These are phyloP conservation scores for Marchantia polymorpha DNA, from an alignment of 225 moss, liverwort and hornwort genomes.

Conservation along the genomic window DNA sequence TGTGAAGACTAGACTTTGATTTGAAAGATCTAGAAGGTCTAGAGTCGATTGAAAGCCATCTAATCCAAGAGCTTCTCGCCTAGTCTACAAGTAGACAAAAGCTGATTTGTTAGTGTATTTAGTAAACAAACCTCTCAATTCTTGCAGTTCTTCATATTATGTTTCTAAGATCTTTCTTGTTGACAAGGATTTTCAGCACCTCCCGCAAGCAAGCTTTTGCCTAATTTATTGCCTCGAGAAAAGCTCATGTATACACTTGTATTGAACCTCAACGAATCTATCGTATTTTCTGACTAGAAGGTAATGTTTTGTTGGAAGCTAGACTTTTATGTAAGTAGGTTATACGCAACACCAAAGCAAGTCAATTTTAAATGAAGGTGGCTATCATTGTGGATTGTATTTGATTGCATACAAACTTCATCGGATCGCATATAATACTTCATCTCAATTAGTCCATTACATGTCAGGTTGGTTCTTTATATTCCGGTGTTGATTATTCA, in stretches of 20 bases:
- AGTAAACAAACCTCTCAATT: too few species aligned
- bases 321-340: too few species aligned
- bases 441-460: not conserved
- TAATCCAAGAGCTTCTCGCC: not conserved
- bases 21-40: not conserved
- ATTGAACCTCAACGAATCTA: slow-evolving; percentile 93
- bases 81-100: not conserved
- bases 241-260: slow-evolving; percentile 85
- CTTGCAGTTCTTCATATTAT: not conserved
- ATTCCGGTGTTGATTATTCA: not conserved
- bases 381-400: too few species aligned
- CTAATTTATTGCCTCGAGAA: slow-evolving; percentile 88
- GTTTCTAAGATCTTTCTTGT: not conserved
- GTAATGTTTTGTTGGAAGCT: slow-evolving; percentile 25
- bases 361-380: too few species aligned
- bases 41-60: not conserved
- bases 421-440: too few species aligned
- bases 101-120: not conserved
- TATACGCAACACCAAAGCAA: too few species aligned
- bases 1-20: not conserved
- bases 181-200: slow-evolving; percentile 94
- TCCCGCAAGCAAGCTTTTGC: slow-evolving; percentile 86
- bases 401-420: not conserved
- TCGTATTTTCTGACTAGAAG: slow-evolving; percentile 98
- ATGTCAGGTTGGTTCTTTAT: not conserved